These are phyloP conservation scores for Tuber brumale DNA, from an alignment of 495 filamentous ascomycete genomes.

Conservation along the genomic window DNA sequence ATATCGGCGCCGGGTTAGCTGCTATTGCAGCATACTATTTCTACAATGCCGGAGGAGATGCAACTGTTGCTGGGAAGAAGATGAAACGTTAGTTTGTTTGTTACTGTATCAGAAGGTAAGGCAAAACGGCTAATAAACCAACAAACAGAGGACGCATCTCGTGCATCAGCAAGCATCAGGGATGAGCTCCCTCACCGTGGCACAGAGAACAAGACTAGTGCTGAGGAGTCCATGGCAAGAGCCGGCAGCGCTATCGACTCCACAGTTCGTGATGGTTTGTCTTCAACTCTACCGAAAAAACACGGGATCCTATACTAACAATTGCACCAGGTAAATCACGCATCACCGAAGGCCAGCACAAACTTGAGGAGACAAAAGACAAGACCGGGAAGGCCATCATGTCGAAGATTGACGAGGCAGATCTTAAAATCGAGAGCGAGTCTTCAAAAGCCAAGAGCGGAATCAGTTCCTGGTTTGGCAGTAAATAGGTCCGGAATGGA, in stretches of 20 bases:
- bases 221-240: slow-evolving; percentile 45
- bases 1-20: slow-evolving; percentile 55
- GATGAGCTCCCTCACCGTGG: slow-evolving; percentile 52
- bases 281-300: background rate
- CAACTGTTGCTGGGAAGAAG: slow-evolving; percentile 73
- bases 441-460: slow-evolving; percentile 71
- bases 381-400: slow-evolving; percentile 54
- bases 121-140: slow-evolving; percentile 16
- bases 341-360: slow-evolving; percentile 52
- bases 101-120: background rate
- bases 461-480: slow-evolving; percentile 72
- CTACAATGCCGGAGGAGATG: slow-evolving; percentile 75
- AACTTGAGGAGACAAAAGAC: slow-evolving; percentile 52
- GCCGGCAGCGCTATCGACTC: slow-evolving; percentile 48
- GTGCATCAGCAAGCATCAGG: slow-evolving; percentile 60
- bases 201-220: slow-evolving; percentile 50
- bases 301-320: slow-evolving; percentile 7
- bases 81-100: slow-evolving; percentile 60
- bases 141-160: slow-evolving; percentile 55
- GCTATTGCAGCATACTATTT: slow-evolving; percentile 82
- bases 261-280: slow-evolving; percentile 48
- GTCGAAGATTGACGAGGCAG: slow-evolving; percentile 65
- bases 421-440: slow-evolving; percentile 68
- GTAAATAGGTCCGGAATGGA: background rate
- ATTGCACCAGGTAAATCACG: slow-evolving; percentile 49